Evolutionary conservation across 106 monocot species (phyloP).

Genomic region (Dioscorea zingiberensis): DNA sequence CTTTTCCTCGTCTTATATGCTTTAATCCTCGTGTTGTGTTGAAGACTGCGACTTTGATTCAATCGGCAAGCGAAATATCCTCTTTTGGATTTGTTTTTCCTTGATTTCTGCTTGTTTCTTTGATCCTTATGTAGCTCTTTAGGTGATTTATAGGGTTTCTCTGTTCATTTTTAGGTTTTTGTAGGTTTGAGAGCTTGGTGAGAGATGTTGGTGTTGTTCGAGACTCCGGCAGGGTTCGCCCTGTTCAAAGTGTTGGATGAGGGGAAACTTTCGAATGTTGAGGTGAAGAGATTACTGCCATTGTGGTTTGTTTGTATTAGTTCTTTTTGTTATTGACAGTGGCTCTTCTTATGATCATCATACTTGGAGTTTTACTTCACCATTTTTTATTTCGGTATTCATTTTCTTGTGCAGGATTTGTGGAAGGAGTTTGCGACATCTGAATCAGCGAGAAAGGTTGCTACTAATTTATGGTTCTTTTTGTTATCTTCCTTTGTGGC

Average conservation of each 20-base stretch:
- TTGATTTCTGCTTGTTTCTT: too few species aligned
- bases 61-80: too few species aligned
- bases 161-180: not conserved
- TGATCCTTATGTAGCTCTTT: not conserved
- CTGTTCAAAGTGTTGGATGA: conserved; percentile 36
- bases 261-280: conserved; percentile 29
- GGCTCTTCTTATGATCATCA: not conserved
- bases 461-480: not conserved
- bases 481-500: too few species aligned
- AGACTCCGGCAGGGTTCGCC: conserved; percentile 38
- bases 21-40: not conserved
- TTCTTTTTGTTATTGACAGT: not conserved
- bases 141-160: not conserved
- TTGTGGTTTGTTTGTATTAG: not conserved
- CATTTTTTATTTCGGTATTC: conserved; percentile 1
- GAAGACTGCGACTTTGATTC: too few species aligned
- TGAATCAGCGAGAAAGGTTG: conserved; percentile 70
- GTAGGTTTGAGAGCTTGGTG: not conserved
- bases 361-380: not conserved
- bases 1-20: not conserved
- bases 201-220: conserved; percentile 27
- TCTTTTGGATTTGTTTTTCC: too few species aligned
- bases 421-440: conserved; percentile 65
- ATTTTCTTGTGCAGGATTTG: conserved; percentile 50
- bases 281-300: conserved; percentile 21